Evolutionary conservation across 805 yeast species (phyloP).

Genomic region (Wickerhamiella occidentalis): DNA sequence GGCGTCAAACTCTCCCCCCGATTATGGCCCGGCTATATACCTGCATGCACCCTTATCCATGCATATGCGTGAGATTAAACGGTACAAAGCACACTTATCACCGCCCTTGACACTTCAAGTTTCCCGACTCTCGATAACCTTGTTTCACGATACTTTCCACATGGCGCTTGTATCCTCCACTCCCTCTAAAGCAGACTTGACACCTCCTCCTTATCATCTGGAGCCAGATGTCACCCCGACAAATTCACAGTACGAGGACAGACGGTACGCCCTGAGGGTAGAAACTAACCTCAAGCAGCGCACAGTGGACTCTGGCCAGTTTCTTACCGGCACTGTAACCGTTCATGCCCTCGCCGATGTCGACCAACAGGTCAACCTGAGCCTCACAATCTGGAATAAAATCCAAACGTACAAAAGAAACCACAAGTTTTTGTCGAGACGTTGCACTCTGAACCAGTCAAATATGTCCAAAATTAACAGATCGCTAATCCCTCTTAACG

Average conservation of each 20-base stretch:
- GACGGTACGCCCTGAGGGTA: conserved; percentile 7
- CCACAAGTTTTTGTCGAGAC: conserved; percentile 2
- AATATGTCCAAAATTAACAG: conserved; percentile 5
- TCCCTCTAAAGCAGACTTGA: background rate
- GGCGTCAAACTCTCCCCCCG: background rate
- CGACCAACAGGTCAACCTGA: background rate
- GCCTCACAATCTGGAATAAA: conserved; percentile 8
- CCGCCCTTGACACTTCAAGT: too few species aligned
- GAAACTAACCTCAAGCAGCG: conserved; percentile 10
- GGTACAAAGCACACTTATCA: background rate
- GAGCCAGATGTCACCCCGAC: background rate
- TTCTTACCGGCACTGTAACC: conserved; percentile 9
- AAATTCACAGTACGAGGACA: conserved; percentile 1
- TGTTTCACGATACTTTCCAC: too few species aligned
- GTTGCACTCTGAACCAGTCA: background rate
- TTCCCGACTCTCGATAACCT: too few species aligned
- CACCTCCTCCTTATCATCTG: conserved; percentile 7
- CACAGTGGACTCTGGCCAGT: conserved; percentile 7
- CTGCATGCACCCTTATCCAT: background rate
- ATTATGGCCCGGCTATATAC: background rate
- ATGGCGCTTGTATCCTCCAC: background rate
- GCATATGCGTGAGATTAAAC: conserved; percentile 1
- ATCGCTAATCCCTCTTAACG: background rate
- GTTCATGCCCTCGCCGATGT: background rate
- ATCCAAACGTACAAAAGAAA: conserved; percentile 6